Evolutionary conservation across 1,139 yeast genomes (phyloP), one percentile per base, ranked within the genome.

Genomic region (Yamadazyma friedrichii): DNA sequence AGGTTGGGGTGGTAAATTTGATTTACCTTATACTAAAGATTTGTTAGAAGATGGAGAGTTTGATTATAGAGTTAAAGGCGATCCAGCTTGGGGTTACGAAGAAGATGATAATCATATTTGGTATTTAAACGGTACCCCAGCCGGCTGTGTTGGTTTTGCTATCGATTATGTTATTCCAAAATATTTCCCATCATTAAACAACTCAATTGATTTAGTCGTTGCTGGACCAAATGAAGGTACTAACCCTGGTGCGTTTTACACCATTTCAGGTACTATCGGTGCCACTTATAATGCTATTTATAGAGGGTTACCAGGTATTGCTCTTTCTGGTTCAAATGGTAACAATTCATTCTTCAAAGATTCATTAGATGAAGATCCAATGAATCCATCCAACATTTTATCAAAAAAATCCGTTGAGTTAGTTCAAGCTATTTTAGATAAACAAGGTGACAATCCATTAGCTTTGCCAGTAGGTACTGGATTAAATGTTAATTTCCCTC

Each of bases 1-100:
- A 3, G 84, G 84, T 6, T 76, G 67, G 61, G 76, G 79, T 49
- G 84, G 84, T 42, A 70, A 69, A 47, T 78, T 78, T 51, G 66
- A 62, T 41, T 55, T 74, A 44, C 78, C 84, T 30, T 49, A 61
- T 41, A 56, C 70, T 39, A 57, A 64, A 42, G 67, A 63, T 16
- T 68, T 76, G 55, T 56, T 62, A 44, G 58, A 65, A 27, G 63
- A 67, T 45, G 77, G 76, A 46, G 75, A 67, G 45, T 72, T 70
- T 47, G 55, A 50, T 42, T 70, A 72, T 53, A 69, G 63, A 45
- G 58, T 60, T 41, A 61, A 61, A 30, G 78, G 78, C 33, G 62
- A 64, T 26, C 77, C 78, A 45, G 62, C 75, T 30, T 72, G 76
- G 75, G 76, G 72, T 43, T 74, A 70, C 45, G 78, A 72, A 54